Percentiles rank a stretch among this genome's conserved stretches.
These are phyloP conservation scores for Gossypium gossypioides DNA, from an alignment of 441 rosid genomes.

Conservation along the genomic window DNA sequence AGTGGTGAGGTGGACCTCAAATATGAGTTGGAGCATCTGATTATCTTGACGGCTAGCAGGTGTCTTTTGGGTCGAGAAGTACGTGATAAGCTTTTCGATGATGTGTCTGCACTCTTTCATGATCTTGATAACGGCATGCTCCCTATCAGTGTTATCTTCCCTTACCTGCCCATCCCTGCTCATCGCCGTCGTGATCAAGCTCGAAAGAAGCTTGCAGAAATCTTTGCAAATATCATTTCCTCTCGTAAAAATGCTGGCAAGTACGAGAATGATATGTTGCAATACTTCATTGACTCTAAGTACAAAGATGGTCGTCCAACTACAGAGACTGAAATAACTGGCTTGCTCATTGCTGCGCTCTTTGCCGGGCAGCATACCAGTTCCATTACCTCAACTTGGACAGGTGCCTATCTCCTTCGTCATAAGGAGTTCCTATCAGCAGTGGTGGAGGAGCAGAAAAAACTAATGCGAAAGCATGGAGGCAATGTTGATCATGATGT, in stretches of 20 bases:
- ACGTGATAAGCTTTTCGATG: conserved; percentile 91
- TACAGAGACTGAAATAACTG: conserved; percentile 78
- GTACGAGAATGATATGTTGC: conserved; percentile 86
- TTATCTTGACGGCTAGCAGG: conserved; percentile 96
- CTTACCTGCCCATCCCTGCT: conserved; percentile 89
- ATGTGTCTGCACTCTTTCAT: conserved; percentile 88
- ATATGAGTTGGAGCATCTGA: conserved; percentile 85
- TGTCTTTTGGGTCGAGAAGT: conserved; percentile 91
- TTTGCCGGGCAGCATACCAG: conserved; percentile 99
- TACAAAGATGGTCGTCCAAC: conserved; percentile 89
- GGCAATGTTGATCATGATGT: conserved; percentile 78
- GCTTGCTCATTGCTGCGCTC: conserved; percentile 93
- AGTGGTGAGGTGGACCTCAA: conserved; percentile 87
- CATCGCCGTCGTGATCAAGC: conserved; percentile 90
- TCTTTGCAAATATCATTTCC: conserved; percentile 66
- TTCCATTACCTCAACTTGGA: conserved; percentile 96
- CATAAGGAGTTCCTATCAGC: conserved; percentile 51
- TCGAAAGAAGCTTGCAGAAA: conserved; percentile 65
- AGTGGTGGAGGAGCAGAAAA: conserved; percentile 73
- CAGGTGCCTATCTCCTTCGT: conserved; percentile 76
- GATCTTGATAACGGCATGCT: conserved; percentile 98
- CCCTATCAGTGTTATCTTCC: conserved; percentile 89
- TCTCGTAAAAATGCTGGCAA: conserved; percentile 64
- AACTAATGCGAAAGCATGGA: conserved; percentile 64
- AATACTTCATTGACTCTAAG: conserved; percentile 90